Evolutionary conservation across 257 asterid species (phyloP).

Genomic region (Plectranthus barbatus): DNA sequence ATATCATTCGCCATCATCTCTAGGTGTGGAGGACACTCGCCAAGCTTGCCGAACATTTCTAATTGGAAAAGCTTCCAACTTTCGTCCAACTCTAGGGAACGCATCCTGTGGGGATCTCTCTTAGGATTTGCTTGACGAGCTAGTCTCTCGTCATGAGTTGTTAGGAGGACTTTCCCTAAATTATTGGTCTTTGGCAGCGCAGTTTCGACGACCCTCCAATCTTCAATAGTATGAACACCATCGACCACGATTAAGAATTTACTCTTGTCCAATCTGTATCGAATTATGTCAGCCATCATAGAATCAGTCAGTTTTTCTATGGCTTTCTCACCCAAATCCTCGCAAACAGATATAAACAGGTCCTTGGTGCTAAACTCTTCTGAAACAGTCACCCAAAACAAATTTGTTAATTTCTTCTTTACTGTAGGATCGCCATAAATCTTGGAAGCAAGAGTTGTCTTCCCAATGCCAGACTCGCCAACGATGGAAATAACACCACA

Average conservation of each 20-base stretch:
- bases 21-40: constrained; percentile 8
- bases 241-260: constrained; percentile 27
- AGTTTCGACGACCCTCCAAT: constrained; percentile 12
- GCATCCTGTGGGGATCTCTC: constrained; percentile 11
- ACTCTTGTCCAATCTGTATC: background rate
- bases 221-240: no score
- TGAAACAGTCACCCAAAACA: constrained; percentile 14
- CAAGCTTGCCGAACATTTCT: constrained; percentile 14
- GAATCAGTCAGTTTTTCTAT: background rate
- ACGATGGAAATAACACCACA: background rate
- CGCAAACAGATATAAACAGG: constrained; percentile 3
- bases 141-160: constrained; percentile 19
- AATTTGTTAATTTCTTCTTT: background rate
- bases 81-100: background rate
- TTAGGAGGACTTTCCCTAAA: constrained; percentile 22
- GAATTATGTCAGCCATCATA: constrained; percentile 7
- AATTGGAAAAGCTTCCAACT: constrained; percentile 26
- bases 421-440: background rate
- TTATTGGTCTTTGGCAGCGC: constrained; percentile 16
- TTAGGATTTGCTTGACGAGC: constrained; percentile 6
- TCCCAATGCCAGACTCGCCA: constrained; percentile 16
- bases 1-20: constrained; percentile 11
- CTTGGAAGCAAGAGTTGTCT: no score
- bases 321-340: background rate
- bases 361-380: constrained; percentile 3